Evolutionary conservation across 2,329 filamentous ascomycete genomes (phyloP).

Genomic region (Aspergillus aculeatus): DNA sequence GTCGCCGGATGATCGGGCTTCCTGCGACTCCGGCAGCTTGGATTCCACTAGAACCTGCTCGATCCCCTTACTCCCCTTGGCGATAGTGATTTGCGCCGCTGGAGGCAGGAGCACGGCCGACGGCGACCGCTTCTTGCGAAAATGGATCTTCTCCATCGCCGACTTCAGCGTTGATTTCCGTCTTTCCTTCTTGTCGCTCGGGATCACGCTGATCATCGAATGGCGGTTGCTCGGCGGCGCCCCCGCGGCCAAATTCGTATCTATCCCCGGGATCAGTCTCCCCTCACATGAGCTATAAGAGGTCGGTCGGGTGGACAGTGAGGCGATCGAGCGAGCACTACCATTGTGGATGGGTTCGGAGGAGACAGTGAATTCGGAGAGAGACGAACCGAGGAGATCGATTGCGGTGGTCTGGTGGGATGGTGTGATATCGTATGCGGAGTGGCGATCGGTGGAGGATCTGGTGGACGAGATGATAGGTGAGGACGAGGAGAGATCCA

Average conservation of each 20-base stretch:
- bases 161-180: slow-evolving; percentile 33
- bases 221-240: slow-evolving; percentile 19
- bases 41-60: slow-evolving; percentile 41
- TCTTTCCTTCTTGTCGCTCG: slow-evolving; percentile 31
- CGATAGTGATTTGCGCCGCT: slow-evolving; percentile 27
- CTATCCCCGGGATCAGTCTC: slow-evolving; percentile 19
- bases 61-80: slow-evolving; percentile 24
- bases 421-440: slow-evolving; percentile 29
- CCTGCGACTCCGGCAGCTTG: slow-evolving; percentile 9
- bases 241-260: slow-evolving; percentile 16
- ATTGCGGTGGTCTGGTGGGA: slow-evolving; percentile 25
- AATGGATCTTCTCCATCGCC: slow-evolving; percentile 38
- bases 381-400: slow-evolving; percentile 31
- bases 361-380: slow-evolving; percentile 34
- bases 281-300: slow-evolving; percentile 40
- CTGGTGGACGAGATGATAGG: slow-evolving; percentile 30
- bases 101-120: slow-evolving; percentile 30
- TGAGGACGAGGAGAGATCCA: slow-evolving; percentile 37
- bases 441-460: slow-evolving; percentile 35
- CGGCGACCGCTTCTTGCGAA: slow-evolving; percentile 34
- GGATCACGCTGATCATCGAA: slow-evolving; percentile 30
- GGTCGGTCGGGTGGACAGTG: slow-evolving; percentile 41
- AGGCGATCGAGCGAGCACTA: slow-evolving; percentile 40
- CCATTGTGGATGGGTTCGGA: slow-evolving; percentile 30
- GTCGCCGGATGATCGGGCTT: slow-evolving; percentile 12